Evolutionary conservation across 805 yeast genomes (phyloP).

Genomic region (Spathaspora boniae): DNA sequence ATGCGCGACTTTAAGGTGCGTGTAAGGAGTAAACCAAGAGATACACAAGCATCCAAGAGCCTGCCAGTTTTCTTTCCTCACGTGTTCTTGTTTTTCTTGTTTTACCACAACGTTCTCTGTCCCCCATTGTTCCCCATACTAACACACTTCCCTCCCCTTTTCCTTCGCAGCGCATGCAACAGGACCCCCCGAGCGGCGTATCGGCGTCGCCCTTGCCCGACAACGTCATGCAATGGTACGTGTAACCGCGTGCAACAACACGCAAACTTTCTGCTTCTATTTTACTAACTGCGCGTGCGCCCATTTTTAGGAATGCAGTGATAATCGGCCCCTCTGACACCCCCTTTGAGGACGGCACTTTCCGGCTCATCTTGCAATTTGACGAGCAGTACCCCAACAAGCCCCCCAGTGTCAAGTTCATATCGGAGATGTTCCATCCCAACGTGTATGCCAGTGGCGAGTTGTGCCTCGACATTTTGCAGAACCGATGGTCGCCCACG

Average conservation of each 20-base stretch:
- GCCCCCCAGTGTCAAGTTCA: conserved; percentile 89
- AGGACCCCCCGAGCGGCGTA: conserved; percentile 97
- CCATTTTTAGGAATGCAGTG: conserved; percentile 69
- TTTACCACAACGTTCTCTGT: background rate
- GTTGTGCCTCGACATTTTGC: conserved; percentile 90
- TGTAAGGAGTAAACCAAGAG: too few relatives aligned
- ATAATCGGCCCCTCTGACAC: conserved; percentile 97
- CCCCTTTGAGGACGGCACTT: conserved; percentile 97
- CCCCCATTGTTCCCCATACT: background rate
- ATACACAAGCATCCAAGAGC: too few relatives aligned
- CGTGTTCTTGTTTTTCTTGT: too few relatives aligned
- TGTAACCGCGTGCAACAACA: conserved; percentile 2
- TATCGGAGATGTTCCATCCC: conserved; percentile 96
- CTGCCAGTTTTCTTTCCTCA: too few relatives aligned
- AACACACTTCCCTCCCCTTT: conserved; percentile 6
- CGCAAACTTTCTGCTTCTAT: background rate
- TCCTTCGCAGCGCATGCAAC: conserved; percentile 76
- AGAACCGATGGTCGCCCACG: conserved; percentile 98
- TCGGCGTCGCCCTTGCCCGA: conserved; percentile 97
- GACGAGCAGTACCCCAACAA: conserved; percentile 98
- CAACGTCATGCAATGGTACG: conserved; percentile 85
- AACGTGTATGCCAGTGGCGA: conserved; percentile 96
- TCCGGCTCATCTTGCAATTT: conserved; percentile 78
- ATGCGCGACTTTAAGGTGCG: conserved; percentile 95
- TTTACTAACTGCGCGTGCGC: too few relatives aligned